Evolutionary conservation across 805 yeast species (phyloP), one percentile per base, ranked within the genome.

Genomic region (Hanseniaspora occidentalis): DNA sequence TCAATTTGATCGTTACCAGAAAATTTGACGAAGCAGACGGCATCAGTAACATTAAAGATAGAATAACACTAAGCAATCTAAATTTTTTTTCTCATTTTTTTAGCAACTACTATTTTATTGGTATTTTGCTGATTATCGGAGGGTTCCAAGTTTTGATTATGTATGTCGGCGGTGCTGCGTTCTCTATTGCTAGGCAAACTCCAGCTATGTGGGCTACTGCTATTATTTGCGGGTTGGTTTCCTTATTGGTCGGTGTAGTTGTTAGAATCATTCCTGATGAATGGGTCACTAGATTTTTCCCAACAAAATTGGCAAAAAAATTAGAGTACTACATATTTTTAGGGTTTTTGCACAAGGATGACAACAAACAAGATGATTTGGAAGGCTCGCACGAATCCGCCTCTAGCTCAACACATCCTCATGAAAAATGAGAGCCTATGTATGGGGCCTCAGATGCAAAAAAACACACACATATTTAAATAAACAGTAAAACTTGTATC

Each of bases 111-210:
- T 86, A 84, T 60, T 92, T 92, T 61, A 61, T 86, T 36, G 65
- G 58, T 5, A 88, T 92, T 50, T 76, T 81, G 18, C 51, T 59
- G 2, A 66, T 92, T 37, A 86, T 92, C 59, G 92, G 79, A 23
- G 88, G 82, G 4, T 74, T 77, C 61, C 98, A 92, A 64, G 66
- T 86, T 3, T 60, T 89, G 40, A 89, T 92, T 51, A 92, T 92
- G 97, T 83, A 78, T 61, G 89, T 84, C 47, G 99, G 99, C 41
- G 98, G 99, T 42, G 83, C 89, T 33, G 96, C 98, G 0, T 92
- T 92, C 62, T 75, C 88, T 6, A 70, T 88, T 47, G 75, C 74
- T 2, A 70, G 79, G 46, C 94, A 83, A 61, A 80, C 94, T 1
- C 81, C 82, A 6, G 75, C 75, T 1, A 77, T 79, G 82, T 94